Conservation (phyloP, 352 stramenopile genomes). For the Globisporangium recalcitrans region DNA sequence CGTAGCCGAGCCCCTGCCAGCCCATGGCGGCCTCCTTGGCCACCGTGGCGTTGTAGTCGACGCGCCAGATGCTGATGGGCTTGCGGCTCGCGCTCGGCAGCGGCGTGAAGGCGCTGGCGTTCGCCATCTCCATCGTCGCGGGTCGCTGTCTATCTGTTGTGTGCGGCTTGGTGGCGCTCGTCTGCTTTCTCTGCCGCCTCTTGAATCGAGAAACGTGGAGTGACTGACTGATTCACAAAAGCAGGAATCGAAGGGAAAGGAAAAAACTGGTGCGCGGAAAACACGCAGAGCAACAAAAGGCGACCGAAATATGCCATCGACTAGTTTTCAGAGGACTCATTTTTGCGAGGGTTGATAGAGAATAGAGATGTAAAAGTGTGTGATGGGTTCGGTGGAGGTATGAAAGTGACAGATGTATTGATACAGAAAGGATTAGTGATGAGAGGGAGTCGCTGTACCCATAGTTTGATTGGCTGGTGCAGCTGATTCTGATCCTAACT, state of each 20-base stretch:
- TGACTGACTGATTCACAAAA: slow-evolving; percentile 7
- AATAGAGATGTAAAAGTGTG: not conserved
- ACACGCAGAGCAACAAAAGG: not conserved
- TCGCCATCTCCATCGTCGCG: not conserved
- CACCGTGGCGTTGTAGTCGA: slow-evolving; percentile 79
- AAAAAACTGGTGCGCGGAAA: not conserved
- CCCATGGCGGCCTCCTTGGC: slow-evolving; percentile 67
- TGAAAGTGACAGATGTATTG: not conserved
- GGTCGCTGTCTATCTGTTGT: not conserved
- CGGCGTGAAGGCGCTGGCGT: slow-evolving; percentile 5
- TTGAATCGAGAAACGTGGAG: not conserved
- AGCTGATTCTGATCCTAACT: not conserved
- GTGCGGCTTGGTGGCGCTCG: not conserved
- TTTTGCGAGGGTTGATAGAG: not conserved
- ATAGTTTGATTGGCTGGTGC: slow-evolving; percentile 2
- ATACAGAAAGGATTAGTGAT: not conserved
- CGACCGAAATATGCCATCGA: not conserved
- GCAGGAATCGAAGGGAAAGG: not conserved
- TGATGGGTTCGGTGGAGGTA: not conserved
- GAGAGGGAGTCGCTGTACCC: not conserved
- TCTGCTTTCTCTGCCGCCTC: slow-evolving; percentile 3
- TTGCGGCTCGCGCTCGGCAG: slow-evolving; percentile 14
- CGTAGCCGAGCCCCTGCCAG: slow-evolving; percentile 77
- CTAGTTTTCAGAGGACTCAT: not conserved
- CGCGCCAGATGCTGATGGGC: slow-evolving; percentile 61